Conservation (phyloP, 805 yeast genomes). For the Candida verbasci region DNA sequence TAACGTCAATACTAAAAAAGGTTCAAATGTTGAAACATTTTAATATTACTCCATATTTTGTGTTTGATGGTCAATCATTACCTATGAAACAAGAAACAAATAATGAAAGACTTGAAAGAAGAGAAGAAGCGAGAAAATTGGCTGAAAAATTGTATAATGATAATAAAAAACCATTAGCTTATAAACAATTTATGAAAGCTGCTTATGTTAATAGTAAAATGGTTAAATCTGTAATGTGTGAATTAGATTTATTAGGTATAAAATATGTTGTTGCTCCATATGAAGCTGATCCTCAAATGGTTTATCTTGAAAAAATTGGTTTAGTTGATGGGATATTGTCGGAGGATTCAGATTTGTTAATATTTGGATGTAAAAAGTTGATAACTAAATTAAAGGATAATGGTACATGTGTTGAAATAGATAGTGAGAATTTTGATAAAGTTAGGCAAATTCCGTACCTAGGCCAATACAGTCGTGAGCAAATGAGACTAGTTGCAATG, state of each 20-base stretch:
- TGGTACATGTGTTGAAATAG: conserved; percentile 67
- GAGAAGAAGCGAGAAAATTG: conserved; percentile 53
- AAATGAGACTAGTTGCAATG: conserved; percentile 73
- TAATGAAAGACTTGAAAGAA: conserved; percentile 49
- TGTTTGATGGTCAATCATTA: conserved; percentile 87
- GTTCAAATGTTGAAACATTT: conserved; percentile 61
- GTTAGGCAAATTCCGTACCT: conserved; percentile 49
- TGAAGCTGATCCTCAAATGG: conserved; percentile 98
- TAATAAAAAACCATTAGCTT: conserved; percentile 60
- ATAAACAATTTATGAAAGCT: conserved; percentile 67
- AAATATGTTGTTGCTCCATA: conserved; percentile 91
- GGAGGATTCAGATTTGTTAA: conserved; percentile 89
- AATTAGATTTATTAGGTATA: conserved; percentile 53
- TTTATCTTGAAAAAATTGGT: conserved; percentile 72
- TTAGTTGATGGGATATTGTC: conserved; percentile 81
- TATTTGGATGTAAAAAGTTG: conserved; percentile 77
- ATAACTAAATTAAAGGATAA: conserved; percentile 81
- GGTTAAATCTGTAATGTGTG: conserved; percentile 82
- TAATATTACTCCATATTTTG: conserved; percentile 78
- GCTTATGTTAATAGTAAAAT: conserved; percentile 86
- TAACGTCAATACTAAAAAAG: conserved; percentile 64
- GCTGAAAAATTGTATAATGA: conserved; percentile 49
- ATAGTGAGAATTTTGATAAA: conserved; percentile 47
- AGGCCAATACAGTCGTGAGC: conserved; percentile 46
- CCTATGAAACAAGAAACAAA: conserved; percentile 79